Base-by-base conservation (phyloP, 2,329 filamentous ascomycete genomes). In the Aureobasidium sp. region DNA sequence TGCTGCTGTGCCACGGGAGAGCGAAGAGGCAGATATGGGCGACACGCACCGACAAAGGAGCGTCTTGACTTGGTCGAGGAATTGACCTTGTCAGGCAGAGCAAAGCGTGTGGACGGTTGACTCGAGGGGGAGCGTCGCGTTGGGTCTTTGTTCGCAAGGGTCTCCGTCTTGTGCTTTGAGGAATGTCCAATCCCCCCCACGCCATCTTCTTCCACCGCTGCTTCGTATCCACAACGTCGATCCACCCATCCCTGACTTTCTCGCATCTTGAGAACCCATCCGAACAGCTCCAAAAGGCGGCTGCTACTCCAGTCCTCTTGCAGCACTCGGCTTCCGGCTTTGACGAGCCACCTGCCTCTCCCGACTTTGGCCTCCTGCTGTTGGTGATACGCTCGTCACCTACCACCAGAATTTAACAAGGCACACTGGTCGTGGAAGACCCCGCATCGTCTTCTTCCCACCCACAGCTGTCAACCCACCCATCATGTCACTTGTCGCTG, bases 401-500 rank as follows among this genome's bases (percentile, higher is more conserved):
- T 36, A 36, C 31, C 31, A 36, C 39, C 39, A 15, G 7, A 25
- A 25, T 25, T 25, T 25, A 3, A 25, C 22, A 25, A 25, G 22
- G 22, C 22, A 25, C 22, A 25, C 22, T 25, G 22, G 22, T 25
- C 22, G 22, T 34, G 31, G 31, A 34, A 34, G 12, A 9, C 44
- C 44, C 44, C 45, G 45, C 45, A 5, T 17, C 29, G 34, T 34
- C 29, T 49, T 49, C 15, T 49, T 15, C 31, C n/a, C 22, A 20
- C 22, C 22, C 37, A 41, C 51, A 20, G 9, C 45, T 29, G 45
- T 48, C 45, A 25, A 31, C 31, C 45, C 27, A 15, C 25, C 14
- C 14, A 48, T 29, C 59, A 87, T 87, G 84, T 82, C 84, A 47
- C 76, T 86, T 53, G 82, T 82, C 64, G 82, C 84, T 56, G 84